Conservation (phyloP, 495 filamentous ascomycete genomes). For the Aspergillus egyptiacus region DNA sequence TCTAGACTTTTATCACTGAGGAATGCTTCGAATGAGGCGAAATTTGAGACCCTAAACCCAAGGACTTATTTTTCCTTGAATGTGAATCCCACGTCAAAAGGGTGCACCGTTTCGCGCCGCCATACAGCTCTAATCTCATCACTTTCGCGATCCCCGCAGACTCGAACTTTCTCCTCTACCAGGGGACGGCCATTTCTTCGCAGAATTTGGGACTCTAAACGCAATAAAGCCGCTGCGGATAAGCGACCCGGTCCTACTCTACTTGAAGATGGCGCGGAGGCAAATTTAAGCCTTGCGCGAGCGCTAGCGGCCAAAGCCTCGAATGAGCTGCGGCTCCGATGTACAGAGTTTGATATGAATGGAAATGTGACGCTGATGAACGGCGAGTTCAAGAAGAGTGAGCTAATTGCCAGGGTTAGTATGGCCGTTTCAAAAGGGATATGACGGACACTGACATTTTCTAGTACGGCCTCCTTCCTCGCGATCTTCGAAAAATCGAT, state of each 20-base stretch:
- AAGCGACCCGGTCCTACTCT: conserved; percentile 21
- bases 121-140: conserved; percentile 3
- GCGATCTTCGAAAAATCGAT: conserved; percentile 95
- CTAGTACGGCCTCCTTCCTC: conserved; percentile 90
- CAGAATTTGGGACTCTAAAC: conserved; percentile 47
- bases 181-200: conserved; percentile 48
- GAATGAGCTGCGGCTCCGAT: conserved; percentile 76
- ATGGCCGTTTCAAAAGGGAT: not conserved
- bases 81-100: conserved; percentile 1
- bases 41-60: conserved; percentile 14
- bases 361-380: conserved; percentile 94
- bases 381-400: conserved; percentile 94
- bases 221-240: conserved; percentile 26
- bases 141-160: conserved; percentile 2
- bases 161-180: conserved; percentile 35
- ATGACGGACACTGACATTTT: not conserved
- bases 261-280: conserved; percentile 35
- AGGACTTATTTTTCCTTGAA: conserved; percentile 2
- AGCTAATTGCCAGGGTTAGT: conserved; percentile 89
- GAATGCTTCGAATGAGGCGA: conserved; percentile 22
- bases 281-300: conserved; percentile 48
- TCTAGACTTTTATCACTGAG: conserved; percentile 13
- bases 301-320: conserved; percentile 62
- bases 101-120: conserved; percentile 12
- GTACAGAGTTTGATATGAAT: conserved; percentile 89